Conservation (phyloP, 139 green algal genomes). For the Prasinococcaceae sp. region DNA sequence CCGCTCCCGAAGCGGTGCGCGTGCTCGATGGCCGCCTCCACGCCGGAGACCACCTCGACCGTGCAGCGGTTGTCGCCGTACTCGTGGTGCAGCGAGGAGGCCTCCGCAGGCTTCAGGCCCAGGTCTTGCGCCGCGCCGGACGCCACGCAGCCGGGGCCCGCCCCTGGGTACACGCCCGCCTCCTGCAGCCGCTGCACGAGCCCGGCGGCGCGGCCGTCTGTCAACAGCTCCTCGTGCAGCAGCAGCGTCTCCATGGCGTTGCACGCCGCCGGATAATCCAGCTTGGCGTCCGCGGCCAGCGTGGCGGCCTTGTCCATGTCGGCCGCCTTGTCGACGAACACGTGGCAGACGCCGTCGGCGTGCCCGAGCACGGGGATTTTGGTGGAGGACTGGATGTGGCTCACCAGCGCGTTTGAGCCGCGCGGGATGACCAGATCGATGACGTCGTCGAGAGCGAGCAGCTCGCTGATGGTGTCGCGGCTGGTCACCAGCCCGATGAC, state of each 20-base stretch:
- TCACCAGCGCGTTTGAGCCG: constrained; percentile 70
- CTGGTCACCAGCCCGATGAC: constrained; percentile 80
- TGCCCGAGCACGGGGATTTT: constrained; percentile 95
- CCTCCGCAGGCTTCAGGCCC: constrained; percentile 17
- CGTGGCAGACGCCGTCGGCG: constrained; percentile 90
- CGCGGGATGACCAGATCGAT: constrained; percentile 97
- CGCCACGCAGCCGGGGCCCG: constrained; percentile 36
- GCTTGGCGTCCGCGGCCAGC: constrained; percentile 74
- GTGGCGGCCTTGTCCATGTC: constrained; percentile 39
- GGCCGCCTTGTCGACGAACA: constrained; percentile 72
- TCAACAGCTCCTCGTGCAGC: constrained; percentile 43
- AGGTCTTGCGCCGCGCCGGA: constrained; percentile 12
- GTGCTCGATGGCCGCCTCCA: constrained; percentile 75
- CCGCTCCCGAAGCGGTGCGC: constrained; percentile 71
- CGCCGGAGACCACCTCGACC: constrained; percentile 67
- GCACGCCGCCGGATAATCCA: constrained; percentile 95
- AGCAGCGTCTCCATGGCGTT: constrained; percentile 93
- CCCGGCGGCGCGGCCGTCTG: constrained; percentile 22
- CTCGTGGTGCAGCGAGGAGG: constrained; percentile 45
- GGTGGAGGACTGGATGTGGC: constrained; percentile 77
- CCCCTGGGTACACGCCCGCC: constrained; percentile 16
- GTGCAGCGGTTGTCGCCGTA: constrained; percentile 49
- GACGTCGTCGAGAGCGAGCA: constrained; percentile 50
- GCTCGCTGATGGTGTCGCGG: constrained; percentile 72
- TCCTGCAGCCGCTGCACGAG: constrained; percentile 42